Evolutionary conservation across 148 eudicot species (phyloP), one percentile per base, ranked within the genome.

Genomic region (Spergularia bocconei): DNA sequence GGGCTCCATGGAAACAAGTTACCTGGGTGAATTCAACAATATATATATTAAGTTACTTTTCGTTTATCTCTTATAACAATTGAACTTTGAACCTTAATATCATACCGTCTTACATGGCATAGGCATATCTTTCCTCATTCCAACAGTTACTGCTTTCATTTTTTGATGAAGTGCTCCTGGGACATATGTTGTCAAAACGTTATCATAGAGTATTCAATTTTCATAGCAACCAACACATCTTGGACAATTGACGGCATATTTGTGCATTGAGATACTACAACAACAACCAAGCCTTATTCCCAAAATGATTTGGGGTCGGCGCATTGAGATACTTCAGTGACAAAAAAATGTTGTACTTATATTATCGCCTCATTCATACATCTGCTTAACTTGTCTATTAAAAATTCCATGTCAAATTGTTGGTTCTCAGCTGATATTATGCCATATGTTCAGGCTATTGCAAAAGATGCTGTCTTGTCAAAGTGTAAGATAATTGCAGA

Each of bases 401-500:
- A n/a, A n/a, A n/a, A n/a, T n/a, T n/a, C n/a, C n/a, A n/a, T n/a
- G n/a, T n/a, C n/a, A n/a, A n/a, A n/a, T n/a, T n/a, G n/a, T n/a
- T n/a, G n/a, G n/a, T n/a, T n/a, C n/a, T n/a, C n/a, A n/a, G n/a
- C n/a, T n/a, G n/a, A n/a, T 72, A 23, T 66, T 53, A 63, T 10
- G 15, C 48, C n/a, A 23, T 69, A 61, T 41, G 57, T 78, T 79
- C 92, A 95, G 99, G 99, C 99, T 70, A 89, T 95, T 78, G 97
- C 98, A 62, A 95, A 91, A 85, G 99, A 95, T 76, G 74, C 75
- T 77, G 80, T 85, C 77, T 82, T 96, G 17, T 86, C 93, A 5
- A 91, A 91, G 80, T 87, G 98, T 77, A 96, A 92, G 83, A 87
- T 96, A 73, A 92, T 96, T 82, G 84, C 99, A 13, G 99, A 96